Base-by-base conservation (phyloP, 106 monocot species). In the Apostasia ramifera region DNA sequence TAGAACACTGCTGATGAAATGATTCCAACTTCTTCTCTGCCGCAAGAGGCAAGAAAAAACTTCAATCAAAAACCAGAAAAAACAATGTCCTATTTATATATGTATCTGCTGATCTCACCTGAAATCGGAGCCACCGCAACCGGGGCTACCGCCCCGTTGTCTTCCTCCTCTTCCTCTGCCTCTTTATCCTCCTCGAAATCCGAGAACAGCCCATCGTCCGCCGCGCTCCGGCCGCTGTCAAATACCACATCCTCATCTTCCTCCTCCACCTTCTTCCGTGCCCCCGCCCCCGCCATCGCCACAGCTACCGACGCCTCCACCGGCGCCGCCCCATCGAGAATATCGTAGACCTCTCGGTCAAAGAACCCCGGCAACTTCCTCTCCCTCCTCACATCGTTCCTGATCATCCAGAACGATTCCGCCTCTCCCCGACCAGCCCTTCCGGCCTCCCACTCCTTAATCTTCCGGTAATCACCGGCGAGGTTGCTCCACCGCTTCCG, bases 401-500 rank as follows among this genome's bases (percentile, higher is more conserved):
- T 81, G 91, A 95, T 91, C 40, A 46, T 77, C 94, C 94, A 95
- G 74, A 85, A 95, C 66, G 82, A 80, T 73, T 85, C 83, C 49
- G 55, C 69, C 44, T 13, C 44, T 49, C 45, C 15, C 37, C 55
- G 12, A 40, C 48, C 53, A 40, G 26, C 15, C 3, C 70, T 83
- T 80, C 83, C 80, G 7, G 12, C 10, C 77, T 91, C 88, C 90
- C 90, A 94, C 61, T 82, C 82, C 71, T 81, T 83, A 13, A 94
- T 86, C 88, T 94, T 94, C 81, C 83, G 87, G 75, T 67, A 88
- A 63, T 90, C 94, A 1, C 88, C 75, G 51, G 85, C 82, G 37
- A 94, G 85, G 69, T 94, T 94, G 79, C 87, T 85, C 94, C 94
- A 94, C 63, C 94, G 61, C 81, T 94, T 94, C 63, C 94, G 78